Evolutionary conservation across 75 land plant species (phyloP).

Genomic region (Pinus taeda): DNA sequence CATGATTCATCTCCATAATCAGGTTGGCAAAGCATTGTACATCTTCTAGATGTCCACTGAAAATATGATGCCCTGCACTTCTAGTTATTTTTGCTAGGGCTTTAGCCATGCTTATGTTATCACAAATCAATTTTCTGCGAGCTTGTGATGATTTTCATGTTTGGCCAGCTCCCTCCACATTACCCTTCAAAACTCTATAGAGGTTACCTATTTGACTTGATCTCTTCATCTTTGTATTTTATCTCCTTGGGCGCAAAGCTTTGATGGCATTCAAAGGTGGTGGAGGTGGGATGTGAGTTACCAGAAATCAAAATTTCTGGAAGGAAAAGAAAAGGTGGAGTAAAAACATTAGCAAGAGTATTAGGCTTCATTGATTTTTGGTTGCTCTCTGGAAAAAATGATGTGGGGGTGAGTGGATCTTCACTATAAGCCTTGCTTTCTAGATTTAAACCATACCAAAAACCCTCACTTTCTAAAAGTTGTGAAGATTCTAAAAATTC

Average conservation of each 20-base stretch:
- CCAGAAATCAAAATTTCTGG: constrained; percentile 3
- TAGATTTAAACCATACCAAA: background rate
- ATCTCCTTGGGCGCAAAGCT: constrained; percentile 18
- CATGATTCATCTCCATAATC: constrained; percentile 41
- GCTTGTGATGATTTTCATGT: constrained; percentile 16
- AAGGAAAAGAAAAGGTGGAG: constrained; percentile 19
- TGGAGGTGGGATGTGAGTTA: constrained; percentile 19
- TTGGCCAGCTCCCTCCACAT: constrained; percentile 44
- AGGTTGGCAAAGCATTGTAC: constrained; percentile 35
- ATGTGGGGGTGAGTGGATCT: constrained; percentile 36
- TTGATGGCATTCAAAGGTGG: constrained; percentile 25
- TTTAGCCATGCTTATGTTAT: constrained; percentile 56
- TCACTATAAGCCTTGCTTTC: constrained; percentile 12
- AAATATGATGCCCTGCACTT: constrained; percentile 33
- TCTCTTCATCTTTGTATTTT: constrained; percentile 50
- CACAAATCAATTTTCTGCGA: constrained; percentile 9
- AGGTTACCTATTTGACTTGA: constrained; percentile 60
- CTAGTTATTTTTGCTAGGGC: constrained; percentile 72
- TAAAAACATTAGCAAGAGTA: background rate
- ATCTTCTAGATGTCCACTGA: constrained; percentile 56
- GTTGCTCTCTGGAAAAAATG: constrained; percentile 26
- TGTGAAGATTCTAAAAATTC: background rate
- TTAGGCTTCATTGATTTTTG: background rate
- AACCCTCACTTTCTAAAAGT: background rate
- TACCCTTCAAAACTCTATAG: constrained; percentile 53